Conservation (phyloP, 2,329 filamentous ascomycete species). For the Corniculantispora saksenae region DNA sequence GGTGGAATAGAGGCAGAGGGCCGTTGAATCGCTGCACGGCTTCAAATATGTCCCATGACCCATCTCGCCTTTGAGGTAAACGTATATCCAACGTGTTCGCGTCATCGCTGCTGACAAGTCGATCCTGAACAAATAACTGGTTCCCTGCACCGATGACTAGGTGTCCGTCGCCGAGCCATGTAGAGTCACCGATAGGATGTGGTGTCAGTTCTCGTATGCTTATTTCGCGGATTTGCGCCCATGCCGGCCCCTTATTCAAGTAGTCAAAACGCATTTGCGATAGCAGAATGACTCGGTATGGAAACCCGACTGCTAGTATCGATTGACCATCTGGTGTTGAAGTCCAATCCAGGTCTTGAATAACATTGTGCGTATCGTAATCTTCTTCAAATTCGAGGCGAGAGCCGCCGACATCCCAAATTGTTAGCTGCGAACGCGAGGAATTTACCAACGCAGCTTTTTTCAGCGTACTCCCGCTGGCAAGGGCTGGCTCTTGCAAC, state of each 20-base stretch:
- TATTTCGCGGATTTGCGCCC: constrained; percentile 83
- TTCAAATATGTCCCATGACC: constrained; percentile 72
- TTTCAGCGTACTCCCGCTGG: constrained; percentile 81
- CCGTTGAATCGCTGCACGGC: constrained; percentile 83
- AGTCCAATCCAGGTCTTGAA: constrained; percentile 91
- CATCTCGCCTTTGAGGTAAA: constrained; percentile 49
- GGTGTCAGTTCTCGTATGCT: constrained; percentile 79
- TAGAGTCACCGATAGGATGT: constrained; percentile 88
- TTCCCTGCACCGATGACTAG: constrained; percentile 88
- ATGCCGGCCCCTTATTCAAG: constrained; percentile 83
- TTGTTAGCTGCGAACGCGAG: constrained; percentile 73
- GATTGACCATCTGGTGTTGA: constrained; percentile 87
- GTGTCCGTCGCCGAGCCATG: constrained; percentile 84
- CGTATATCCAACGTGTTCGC: constrained; percentile 56
- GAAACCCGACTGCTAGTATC: constrained; percentile 88
- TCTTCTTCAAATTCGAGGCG: constrained; percentile 79
- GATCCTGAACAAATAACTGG: constrained; percentile 82
- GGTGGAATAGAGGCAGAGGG: constrained; percentile 86
- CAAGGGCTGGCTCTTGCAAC: constrained; percentile 70
- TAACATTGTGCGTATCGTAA: constrained; percentile 71
- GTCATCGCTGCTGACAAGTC: constrained; percentile 67
- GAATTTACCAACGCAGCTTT: constrained; percentile 83
- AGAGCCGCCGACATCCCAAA: constrained; percentile 84
- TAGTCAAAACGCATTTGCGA: constrained; percentile 92
- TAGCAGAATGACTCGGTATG: constrained; percentile 78